These are phyloP conservation scores for Strobilomyces echinocephalus DNA, from an alignment of 768 basidiomycete species.

Conservation along the genomic window DNA sequence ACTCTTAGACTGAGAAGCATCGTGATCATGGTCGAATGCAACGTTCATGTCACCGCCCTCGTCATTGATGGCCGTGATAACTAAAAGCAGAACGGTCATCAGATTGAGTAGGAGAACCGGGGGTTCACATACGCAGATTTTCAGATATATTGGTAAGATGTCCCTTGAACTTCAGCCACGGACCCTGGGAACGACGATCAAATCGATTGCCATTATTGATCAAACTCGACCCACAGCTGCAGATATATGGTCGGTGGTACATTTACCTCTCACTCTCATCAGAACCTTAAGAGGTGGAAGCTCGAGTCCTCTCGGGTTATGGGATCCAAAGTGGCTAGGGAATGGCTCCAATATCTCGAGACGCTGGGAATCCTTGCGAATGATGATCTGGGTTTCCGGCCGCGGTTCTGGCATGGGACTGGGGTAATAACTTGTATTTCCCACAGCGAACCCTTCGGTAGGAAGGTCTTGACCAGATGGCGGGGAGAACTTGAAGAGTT, in stretches of 20 bases:
- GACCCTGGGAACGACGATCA: slow-evolving; percentile 51
- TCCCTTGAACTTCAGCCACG: slow-evolving; percentile 98
- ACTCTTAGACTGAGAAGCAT: slow-evolving; percentile 36
- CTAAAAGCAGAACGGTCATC: slow-evolving; percentile 35
- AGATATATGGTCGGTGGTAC: slow-evolving; percentile 98
- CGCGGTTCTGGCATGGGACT: slow-evolving; percentile 65
- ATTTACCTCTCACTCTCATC: slow-evolving; percentile 94
- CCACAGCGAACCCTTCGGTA: slow-evolving; percentile 71
- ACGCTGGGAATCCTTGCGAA: slow-evolving; percentile 74
- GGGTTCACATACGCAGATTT: slow-evolving; percentile 67
- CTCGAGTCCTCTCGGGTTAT: slow-evolving; percentile 57
- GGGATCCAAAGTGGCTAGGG: slow-evolving; percentile 58
- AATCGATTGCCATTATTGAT: not conserved
- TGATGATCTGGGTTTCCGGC: slow-evolving; percentile 72
- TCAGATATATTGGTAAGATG: slow-evolving; percentile 95
- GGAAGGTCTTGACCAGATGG: slow-evolving; percentile 87
- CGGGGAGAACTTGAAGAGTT: slow-evolving; percentile 77
- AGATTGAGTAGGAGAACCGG: not conserved
- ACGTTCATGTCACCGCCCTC: slow-evolving; percentile 91
- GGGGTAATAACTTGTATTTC: slow-evolving; percentile 75
- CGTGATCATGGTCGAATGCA: slow-evolving; percentile 72
- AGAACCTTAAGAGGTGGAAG: slow-evolving; percentile 79
- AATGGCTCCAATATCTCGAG: slow-evolving; percentile 88
- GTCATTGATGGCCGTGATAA: slow-evolving; percentile 94
- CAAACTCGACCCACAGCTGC: slow-evolving; percentile 65